phyloP scores from a whole-genome alignment of 1,139 yeast species.

The Pneumocystis jirovecii region DNA sequence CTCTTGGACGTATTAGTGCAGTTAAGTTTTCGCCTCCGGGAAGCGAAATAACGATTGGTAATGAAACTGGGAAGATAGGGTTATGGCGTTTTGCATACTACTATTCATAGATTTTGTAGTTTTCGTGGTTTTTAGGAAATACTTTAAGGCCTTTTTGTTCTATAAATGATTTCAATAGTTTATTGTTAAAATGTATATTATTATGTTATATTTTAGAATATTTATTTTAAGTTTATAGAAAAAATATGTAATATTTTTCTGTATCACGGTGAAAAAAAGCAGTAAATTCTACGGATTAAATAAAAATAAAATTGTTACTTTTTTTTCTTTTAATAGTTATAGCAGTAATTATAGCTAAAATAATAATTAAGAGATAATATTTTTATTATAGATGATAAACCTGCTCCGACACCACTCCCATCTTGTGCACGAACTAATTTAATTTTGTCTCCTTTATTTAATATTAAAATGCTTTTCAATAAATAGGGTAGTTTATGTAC shows the following conservation, averaged over 20 bases:
- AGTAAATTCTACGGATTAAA: background rate
- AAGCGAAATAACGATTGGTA: constrained; percentile 78
- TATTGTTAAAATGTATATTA: background rate
- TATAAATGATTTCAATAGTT: constrained; percentile 1
- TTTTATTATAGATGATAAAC: background rate
- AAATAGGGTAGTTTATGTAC: constrained; percentile 34
- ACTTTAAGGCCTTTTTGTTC: background rate
- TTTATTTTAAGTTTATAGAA: background rate
- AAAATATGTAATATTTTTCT: background rate
- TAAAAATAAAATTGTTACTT: constrained; percentile 42
- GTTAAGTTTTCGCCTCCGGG: constrained; percentile 66
- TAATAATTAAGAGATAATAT: constrained; percentile 33
- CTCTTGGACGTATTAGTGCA: constrained; percentile 83
- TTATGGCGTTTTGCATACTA: constrained; percentile 82
- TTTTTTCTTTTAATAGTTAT: constrained; percentile 65
- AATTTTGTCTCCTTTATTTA: constrained; percentile 53
- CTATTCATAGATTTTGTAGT: constrained; percentile 4
- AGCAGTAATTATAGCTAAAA: constrained; percentile 96
- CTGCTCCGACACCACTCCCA: constrained; percentile 51
- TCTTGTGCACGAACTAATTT: constrained; percentile 83
- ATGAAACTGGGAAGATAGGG: constrained; percentile 79
- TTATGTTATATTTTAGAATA: background rate
- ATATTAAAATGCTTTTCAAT: constrained; percentile 13
- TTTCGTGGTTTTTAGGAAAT: background rate
- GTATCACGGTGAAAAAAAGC: background rate